These are phyloP conservation scores for Pseudisothecium myosuroides DNA, from an alignment of 225 moss, liverwort and hornwort genomes.

Conservation along the genomic window DNA sequence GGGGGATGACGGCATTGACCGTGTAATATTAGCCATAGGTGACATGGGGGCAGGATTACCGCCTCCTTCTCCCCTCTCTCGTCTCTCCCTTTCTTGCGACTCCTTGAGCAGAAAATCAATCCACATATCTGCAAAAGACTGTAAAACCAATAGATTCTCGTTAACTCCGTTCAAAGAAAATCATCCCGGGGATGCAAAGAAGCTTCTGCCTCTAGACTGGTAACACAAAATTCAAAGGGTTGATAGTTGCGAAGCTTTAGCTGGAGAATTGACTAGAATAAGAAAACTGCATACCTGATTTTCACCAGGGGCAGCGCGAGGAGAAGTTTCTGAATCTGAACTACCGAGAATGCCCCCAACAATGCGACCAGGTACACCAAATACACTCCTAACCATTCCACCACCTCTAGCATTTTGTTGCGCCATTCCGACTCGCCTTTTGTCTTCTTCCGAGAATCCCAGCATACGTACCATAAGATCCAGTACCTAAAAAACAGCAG, in stretches of 20 bases:
- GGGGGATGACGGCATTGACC: conserved; percentile 38
- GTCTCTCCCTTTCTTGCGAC: conserved; percentile 88
- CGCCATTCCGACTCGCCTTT: conserved; percentile 75
- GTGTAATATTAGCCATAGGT: conserved; percentile 13
- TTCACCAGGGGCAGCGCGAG: conserved; percentile 52
- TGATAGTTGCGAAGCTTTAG: not conserved
- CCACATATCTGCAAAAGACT: conserved; percentile 99
- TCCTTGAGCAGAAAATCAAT: conserved; percentile 95
- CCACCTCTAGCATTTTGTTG: conserved; percentile 82
- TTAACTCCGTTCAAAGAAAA: not conserved
- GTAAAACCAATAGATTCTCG: conserved; percentile 8
- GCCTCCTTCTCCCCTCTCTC: conserved; percentile 71
- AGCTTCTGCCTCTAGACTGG: not conserved
- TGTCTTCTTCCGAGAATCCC: conserved; percentile 95
- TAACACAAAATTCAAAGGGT: not conserved
- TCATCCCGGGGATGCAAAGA: not conserved
- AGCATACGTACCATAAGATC: conserved; percentile 99
- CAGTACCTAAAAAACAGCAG: conserved; percentile 47
- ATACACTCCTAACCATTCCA: conserved; percentile 85
- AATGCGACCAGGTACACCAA: conserved; percentile 83
- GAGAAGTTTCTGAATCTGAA: conserved; percentile 54
- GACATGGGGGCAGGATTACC: conserved; percentile 9
- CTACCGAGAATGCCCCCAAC: conserved; percentile 85
- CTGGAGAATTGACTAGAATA: not conserved
- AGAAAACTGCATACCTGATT: conserved; percentile 47